Evolutionary conservation across 169 alveolate species (phyloP).

Genomic region (Plasmodium reichenowi): DNA sequence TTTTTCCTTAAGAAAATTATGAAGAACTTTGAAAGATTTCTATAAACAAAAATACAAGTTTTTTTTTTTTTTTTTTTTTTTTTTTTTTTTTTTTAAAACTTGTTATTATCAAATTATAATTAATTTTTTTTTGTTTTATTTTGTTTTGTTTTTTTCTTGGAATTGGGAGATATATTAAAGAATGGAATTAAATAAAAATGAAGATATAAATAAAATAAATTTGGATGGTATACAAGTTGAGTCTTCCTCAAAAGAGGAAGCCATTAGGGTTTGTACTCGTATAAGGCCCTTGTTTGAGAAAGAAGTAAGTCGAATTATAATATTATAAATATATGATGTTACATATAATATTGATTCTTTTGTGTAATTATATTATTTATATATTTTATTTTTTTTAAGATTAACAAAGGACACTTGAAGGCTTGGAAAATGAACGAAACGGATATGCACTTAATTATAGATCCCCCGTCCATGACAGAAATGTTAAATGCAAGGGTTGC

Average conservation of each 20-base stretch:
- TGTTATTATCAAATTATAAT: background rate
- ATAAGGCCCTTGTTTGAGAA: conserved; percentile 86
- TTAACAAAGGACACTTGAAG: conserved; percentile 82
- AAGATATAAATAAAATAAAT: conserved; percentile 43
- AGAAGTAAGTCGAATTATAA: conserved; percentile 77
- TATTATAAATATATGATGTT: background rate
- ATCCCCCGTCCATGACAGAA: conserved; percentile 84
- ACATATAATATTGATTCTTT: too few species aligned
- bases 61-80: conserved; percentile 24
- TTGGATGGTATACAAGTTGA: conserved; percentile 71
- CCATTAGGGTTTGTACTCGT: conserved; percentile 85
- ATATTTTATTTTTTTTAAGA: conserved; percentile 49
- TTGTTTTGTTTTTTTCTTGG: background rate
- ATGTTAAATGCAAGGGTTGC: conserved; percentile 79
- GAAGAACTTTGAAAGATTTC: conserved; percentile 17
- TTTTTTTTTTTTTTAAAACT: background rate
- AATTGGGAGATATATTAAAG: background rate
- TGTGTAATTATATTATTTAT: background rate
- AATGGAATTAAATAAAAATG: conserved; percentile 69
- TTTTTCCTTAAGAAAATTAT: background rate
- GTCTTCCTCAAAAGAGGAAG: conserved; percentile 82
- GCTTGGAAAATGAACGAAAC: conserved; percentile 85
- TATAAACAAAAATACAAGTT: conserved; percentile 1
- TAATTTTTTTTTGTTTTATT: background rate
- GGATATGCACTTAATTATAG: conserved; percentile 81